Conservation (phyloP, 495 filamentous ascomycete genomes). For the Aspergillus hancockii region DNA sequence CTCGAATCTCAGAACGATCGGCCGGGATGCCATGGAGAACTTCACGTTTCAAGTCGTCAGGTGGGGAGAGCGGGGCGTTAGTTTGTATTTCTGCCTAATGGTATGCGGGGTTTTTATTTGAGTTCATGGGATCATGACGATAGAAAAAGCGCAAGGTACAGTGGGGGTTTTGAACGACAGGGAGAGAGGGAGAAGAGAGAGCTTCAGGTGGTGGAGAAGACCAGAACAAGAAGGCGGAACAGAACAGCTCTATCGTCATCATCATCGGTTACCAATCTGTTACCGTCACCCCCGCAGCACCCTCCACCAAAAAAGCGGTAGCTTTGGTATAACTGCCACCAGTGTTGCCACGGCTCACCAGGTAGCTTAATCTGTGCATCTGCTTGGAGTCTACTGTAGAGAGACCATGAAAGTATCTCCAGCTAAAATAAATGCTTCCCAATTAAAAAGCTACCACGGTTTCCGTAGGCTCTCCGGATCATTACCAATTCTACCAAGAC, state of each 20-base stretch:
- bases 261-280: conserved; percentile 3
- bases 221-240: conserved; percentile 8
- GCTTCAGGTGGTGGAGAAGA: conserved; percentile 1
- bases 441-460: neutral
- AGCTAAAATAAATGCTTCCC: too few species aligned
- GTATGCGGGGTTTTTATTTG: neutral
- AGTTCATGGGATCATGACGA: conserved; percentile 9
- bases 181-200: conserved; percentile 3
- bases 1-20: conserved; percentile 55
- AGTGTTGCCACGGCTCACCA: neutral
- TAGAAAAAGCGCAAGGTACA: neutral
- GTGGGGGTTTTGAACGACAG: neutral
- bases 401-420: too few species aligned
- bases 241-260: conserved; percentile 24
- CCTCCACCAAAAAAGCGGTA: neutral
- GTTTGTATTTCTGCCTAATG: neutral
- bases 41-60: neutral
- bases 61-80: neutral
- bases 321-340: neutral
- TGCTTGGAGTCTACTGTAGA: too few species aligned
- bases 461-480: too few species aligned
- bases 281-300: conserved; percentile 7
- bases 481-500: too few species aligned
- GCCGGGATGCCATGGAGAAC: conserved; percentile 41
- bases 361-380: neutral